Evolutionary conservation across 2,329 filamentous ascomycete species (phyloP).

Genomic region (Tympanopsis confertula): DNA sequence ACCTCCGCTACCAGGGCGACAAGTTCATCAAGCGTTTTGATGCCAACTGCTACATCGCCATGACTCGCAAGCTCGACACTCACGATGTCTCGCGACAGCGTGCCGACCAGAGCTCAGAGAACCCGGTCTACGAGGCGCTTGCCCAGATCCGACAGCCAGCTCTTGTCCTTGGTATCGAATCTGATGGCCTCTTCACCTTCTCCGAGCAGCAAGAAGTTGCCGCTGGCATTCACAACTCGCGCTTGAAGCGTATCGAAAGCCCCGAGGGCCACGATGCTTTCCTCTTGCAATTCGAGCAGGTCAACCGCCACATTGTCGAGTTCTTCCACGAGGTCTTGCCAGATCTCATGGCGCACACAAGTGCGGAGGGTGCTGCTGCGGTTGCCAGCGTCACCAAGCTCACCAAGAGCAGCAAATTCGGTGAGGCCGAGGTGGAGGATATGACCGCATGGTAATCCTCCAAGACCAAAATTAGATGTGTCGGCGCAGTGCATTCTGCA

Average conservation of each 20-base stretch:
- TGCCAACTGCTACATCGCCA: constrained; percentile 23
- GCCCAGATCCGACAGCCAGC: constrained; percentile 10
- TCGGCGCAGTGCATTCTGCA: neutral
- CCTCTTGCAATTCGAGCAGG: constrained; percentile 19
- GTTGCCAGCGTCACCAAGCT: neutral
- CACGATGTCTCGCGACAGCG: constrained; percentile 19
- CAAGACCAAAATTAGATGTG: neutral
- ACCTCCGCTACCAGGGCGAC: constrained; percentile 22
- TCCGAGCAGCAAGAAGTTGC: constrained; percentile 18
- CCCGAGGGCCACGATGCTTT: constrained; percentile 22
- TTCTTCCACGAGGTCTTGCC: constrained; percentile 1
- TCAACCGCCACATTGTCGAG: constrained; percentile 1
- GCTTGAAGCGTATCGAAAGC: constrained; percentile 13
- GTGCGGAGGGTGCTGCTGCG: neutral
- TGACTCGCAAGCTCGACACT: constrained; percentile 22
- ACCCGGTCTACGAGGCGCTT: constrained; percentile 10
- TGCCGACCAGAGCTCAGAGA: constrained; percentile 22
- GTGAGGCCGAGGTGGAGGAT: neutral
- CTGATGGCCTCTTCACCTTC: constrained; percentile 18
- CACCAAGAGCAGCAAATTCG: constrained; percentile 1
- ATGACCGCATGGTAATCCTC: neutral
- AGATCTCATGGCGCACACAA: neutral
- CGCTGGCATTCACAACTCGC: constrained; percentile 13
- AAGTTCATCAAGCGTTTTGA: constrained; percentile 25
- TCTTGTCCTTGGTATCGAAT: constrained; percentile 20